phyloP scores from a whole-genome alignment of 2,329 filamentous ascomycete species.

The Nothophoma quercina region DNA sequence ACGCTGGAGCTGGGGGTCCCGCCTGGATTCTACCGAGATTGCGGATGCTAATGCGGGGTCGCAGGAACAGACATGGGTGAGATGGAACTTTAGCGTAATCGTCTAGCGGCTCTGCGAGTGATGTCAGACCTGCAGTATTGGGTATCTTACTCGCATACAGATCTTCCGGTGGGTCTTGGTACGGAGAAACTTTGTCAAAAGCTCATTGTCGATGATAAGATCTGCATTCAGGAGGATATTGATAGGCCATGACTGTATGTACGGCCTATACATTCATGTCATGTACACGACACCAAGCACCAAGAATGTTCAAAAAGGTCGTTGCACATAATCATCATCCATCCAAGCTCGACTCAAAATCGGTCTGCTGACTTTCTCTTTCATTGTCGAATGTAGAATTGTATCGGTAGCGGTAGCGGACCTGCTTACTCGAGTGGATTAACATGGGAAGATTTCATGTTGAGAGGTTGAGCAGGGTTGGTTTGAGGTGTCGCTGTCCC shows the following conservation, averaged over 20 bases:
- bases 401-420: slow-evolving; percentile 24
- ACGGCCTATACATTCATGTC: slow-evolving; percentile 8
- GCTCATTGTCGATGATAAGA: background rate
- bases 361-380: slow-evolving; percentile 30
- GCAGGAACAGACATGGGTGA: slow-evolving; percentile 2
- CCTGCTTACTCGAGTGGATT: slow-evolving; percentile 39
- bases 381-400: slow-evolving; percentile 32
- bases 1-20: background rate
- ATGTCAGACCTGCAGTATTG: slow-evolving; percentile 1
- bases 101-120: slow-evolving; percentile 1
- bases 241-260: slow-evolving; percentile 9
- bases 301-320: background rate
- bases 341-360: slow-evolving; percentile 26
- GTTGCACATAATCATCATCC: slow-evolving; percentile 17
- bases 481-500: slow-evolving; percentile 37
- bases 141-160: slow-evolving; percentile 1
- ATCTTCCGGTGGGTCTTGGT: slow-evolving; percentile 5
- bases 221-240: slow-evolving; percentile 7
- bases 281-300: slow-evolving; percentile 7
- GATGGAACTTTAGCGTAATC: background rate
- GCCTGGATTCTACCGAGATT: background rate
- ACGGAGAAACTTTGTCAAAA: slow-evolving; percentile 2
- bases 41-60: slow-evolving; percentile 2
- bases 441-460: slow-evolving; percentile 40
- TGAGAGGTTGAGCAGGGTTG: slow-evolving; percentile 30